These are phyloP conservation scores for Trichaptum fuscoviolaceum DNA, from an alignment of 768 basidiomycete species.

Conservation along the genomic window DNA sequence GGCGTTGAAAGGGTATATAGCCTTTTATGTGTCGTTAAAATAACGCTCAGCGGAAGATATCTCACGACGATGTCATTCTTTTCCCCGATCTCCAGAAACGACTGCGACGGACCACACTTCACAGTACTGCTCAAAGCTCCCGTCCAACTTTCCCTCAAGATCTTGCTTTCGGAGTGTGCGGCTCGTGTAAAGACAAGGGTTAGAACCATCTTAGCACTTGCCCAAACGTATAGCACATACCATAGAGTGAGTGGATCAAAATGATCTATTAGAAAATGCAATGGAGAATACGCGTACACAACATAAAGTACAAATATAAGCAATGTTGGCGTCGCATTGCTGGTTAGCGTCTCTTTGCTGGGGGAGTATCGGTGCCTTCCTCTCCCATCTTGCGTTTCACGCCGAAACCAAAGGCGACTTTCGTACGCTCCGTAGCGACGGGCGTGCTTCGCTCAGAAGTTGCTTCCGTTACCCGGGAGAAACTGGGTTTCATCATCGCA, in stretches of 20 bases:
- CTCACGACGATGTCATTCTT: too few species aligned
- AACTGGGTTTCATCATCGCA: conserved; percentile 46
- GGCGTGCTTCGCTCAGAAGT: conserved; percentile 45
- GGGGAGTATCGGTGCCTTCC: conserved; percentile 61
- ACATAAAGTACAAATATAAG: neutral
- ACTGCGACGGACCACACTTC: too few species aligned
- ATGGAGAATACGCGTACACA: neutral
- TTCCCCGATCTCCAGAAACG: too few species aligned
- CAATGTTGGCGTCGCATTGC: neutral
- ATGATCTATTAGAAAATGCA: neutral
- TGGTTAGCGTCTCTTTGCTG: conserved; percentile 47
- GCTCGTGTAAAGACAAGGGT: neutral
- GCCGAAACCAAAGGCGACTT: conserved; percentile 73
- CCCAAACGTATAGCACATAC: neutral
- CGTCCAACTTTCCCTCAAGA: too few species aligned
- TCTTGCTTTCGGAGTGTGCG: too few species aligned
- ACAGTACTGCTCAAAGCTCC: too few species aligned
- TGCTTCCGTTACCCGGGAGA: conserved; percentile 63
- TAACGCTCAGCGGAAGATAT: too few species aligned
- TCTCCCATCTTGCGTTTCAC: conserved; percentile 76
- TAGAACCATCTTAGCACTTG: neutral
- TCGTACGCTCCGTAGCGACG: conserved; percentile 54
- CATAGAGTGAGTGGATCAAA: neutral
- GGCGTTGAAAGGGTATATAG: too few species aligned
- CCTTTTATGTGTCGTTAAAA: too few species aligned